Conservation (phyloP, 306 rosid genomes). For the cucumber (Cucumis sativus) region Cucumber_9930_V3 NC_026659.2:26208501-26209000, state of each 20-base stretch:
- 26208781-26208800: not conserved
- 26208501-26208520: slow-evolving; percentile 63
- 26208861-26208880: not conserved
- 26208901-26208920: not conserved
- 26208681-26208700: not conserved
- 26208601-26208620: slow-evolving; percentile 70
- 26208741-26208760: not conserved
- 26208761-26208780: not conserved
- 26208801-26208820: not conserved
- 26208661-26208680: not conserved
- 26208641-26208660: slow-evolving; percentile 13
- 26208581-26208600: slow-evolving; percentile 77
- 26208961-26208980: not conserved
- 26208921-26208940: not conserved
- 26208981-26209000: not conserved
- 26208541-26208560: slow-evolving; percentile 58
- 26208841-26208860: not conserved
- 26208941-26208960: not conserved
- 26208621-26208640: slow-evolving; percentile 93
- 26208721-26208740: not conserved
- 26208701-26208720: not conserved
- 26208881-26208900: not conserved
- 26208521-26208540: slow-evolving; percentile 80
- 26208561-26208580: slow-evolving; percentile 48
- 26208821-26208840: not conserved